These are phyloP conservation scores for Trichoderma oligosporum DNA, from an alignment of 2,329 filamentous ascomycete genomes.

Conservation along the genomic window DNA sequence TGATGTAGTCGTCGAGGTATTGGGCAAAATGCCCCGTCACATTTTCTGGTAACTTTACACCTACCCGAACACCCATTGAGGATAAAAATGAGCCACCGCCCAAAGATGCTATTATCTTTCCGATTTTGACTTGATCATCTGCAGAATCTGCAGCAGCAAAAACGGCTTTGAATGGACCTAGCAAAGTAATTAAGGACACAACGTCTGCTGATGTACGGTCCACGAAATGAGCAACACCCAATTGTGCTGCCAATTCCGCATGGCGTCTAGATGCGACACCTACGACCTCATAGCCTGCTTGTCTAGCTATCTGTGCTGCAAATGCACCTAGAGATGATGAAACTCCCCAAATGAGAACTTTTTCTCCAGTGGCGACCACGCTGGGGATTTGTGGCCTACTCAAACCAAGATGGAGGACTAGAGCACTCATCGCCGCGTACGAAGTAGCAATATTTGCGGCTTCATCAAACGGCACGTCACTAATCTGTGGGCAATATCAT, in stretches of 20 bases:
- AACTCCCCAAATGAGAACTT: slow-evolving; percentile 14
- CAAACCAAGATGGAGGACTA: slow-evolving; percentile 16
- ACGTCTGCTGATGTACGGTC: slow-evolving; percentile 6
- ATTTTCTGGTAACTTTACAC: slow-evolving; percentile 5
- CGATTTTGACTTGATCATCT: slow-evolving; percentile 13
- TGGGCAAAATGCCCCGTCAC: slow-evolving; percentile 3
- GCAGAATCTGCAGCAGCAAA: slow-evolving; percentile 13
- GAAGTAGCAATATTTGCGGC: slow-evolving; percentile 3
- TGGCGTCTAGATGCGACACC: slow-evolving; percentile 14
- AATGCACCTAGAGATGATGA: slow-evolving; percentile 13
- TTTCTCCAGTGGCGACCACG: not conserved
- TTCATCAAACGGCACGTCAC: slow-evolving; percentile 3
- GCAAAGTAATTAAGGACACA: not conserved
- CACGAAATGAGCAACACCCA: slow-evolving; percentile 3
- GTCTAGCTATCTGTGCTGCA: slow-evolving; percentile 2
- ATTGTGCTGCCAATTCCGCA: not conserved
- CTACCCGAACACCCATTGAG: slow-evolving; percentile 9
- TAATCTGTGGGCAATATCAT: not conserved
- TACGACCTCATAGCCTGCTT: slow-evolving; percentile 14
- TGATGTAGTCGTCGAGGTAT: slow-evolving; percentile 13
- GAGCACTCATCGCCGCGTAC: slow-evolving; percentile 7
- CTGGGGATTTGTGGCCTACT: slow-evolving; percentile 3
- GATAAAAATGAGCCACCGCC: slow-evolving; percentile 15
- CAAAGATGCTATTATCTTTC: not conserved
- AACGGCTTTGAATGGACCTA: slow-evolving; percentile 16